These are phyloP conservation scores for Stachybotrys chlorohalonatus DNA, from an alignment of 2,329 filamentous ascomycete genomes.

Conservation along the genomic window DNA sequence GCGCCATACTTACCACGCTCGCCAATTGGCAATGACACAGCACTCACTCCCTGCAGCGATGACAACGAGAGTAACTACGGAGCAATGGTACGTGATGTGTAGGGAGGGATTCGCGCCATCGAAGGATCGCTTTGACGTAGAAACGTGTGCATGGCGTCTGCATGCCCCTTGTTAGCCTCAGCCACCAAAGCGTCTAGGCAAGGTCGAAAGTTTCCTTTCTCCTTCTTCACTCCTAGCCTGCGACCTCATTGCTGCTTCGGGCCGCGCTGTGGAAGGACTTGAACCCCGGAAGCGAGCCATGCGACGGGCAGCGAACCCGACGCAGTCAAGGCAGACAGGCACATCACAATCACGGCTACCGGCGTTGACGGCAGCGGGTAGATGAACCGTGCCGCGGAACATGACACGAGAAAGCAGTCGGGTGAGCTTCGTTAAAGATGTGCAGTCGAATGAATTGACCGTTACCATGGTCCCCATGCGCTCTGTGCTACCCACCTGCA, in stretches of 20 bases:
- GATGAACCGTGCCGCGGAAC: neutral
- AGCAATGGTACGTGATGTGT: too few relatives aligned
- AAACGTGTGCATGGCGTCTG: neutral
- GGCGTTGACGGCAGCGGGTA: neutral
- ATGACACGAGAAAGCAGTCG: neutral
- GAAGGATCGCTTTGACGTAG: neutral
- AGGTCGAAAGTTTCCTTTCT: neutral
- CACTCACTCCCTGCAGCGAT: too few relatives aligned
- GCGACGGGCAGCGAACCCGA: neutral
- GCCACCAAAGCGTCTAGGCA: neutral
- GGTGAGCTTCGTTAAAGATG: neutral
- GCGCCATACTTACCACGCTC: too few relatives aligned
- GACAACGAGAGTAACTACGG: too few relatives aligned
- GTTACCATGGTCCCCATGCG: neutral
- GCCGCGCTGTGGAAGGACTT: neutral
- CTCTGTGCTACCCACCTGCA: neutral
- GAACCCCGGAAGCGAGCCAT: neutral
- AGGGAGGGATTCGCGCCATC: neutral
- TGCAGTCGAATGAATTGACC: neutral
- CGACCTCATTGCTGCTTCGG: neutral
- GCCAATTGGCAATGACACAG: too few relatives aligned
- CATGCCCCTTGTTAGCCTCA: neutral
- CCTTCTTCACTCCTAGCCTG: neutral
- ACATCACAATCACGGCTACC: neutral
- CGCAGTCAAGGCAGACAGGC: neutral